A percentile compares a stretch with the other conserved stretches of the same genome.
These are phyloP conservation scores for Quercus berberidifolia DNA, from an alignment of 306 rosid genomes.

Conservation along the genomic window DNA sequence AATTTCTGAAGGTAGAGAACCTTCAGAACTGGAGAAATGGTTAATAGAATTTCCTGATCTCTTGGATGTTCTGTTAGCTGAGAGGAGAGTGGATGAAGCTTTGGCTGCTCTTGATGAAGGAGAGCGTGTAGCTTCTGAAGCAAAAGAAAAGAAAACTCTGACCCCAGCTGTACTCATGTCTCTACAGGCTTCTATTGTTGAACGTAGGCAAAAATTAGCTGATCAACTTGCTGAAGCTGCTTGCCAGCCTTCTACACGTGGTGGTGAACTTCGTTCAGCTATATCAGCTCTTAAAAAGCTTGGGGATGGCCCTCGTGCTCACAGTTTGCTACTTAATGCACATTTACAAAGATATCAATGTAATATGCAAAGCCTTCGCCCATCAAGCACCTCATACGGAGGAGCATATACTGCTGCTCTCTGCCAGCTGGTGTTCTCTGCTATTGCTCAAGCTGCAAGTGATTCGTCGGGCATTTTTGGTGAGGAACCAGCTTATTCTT, in stretches of 20 bases:
- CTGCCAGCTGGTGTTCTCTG: slow-evolving; percentile 92
- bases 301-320: slow-evolving; percentile 97
- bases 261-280: slow-evolving; percentile 87
- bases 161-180: slow-evolving; percentile 51
- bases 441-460: slow-evolving; percentile 92
- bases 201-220: slow-evolving; percentile 74
- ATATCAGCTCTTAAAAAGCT: slow-evolving; percentile 89
- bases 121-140: slow-evolving; percentile 71
- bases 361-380: slow-evolving; percentile 91
- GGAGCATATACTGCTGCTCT: slow-evolving; percentile 99
- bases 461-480: slow-evolving; percentile 91
- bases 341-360: slow-evolving; percentile 86
- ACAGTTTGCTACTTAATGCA: slow-evolving; percentile 77
- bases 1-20: slow-evolving; percentile 54
- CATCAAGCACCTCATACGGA: slow-evolving; percentile 95
- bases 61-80: slow-evolving; percentile 91
- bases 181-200: slow-evolving; percentile 65
- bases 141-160: slow-evolving; percentile 59
- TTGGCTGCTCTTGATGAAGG: slow-evolving; percentile 88
- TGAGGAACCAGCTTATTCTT: slow-evolving; percentile 71
- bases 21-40: slow-evolving; percentile 84
- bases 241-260: slow-evolving; percentile 96
- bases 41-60: slow-evolving; percentile 89
- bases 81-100: slow-evolving; percentile 92
- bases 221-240: slow-evolving; percentile 99